phyloP scores from a whole-genome alignment of 2,329 filamentous ascomycete genomes.

The Calonectria hongkongensis region DNA sequence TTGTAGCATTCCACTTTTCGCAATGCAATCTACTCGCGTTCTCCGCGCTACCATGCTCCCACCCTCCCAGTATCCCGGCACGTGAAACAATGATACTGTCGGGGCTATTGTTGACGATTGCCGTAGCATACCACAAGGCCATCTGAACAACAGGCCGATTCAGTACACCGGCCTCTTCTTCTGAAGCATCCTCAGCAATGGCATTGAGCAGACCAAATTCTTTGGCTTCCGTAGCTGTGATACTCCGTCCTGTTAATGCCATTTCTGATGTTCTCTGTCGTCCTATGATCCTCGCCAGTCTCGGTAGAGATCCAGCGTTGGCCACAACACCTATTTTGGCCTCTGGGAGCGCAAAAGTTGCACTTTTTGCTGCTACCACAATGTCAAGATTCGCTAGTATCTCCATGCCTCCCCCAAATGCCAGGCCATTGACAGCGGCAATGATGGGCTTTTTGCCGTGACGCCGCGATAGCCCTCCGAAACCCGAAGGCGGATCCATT shows the following conservation, averaged over 20 bases:
- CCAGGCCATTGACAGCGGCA: constrained; percentile 4
- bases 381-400: not conserved
- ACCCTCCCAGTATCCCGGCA: not conserved
- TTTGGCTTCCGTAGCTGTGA: constrained; percentile 2
- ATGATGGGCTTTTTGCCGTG: constrained; percentile 11
- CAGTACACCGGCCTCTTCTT: not conserved
- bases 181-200: not conserved
- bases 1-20: not conserved
- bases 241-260: not conserved
- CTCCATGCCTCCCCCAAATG: constrained; percentile 18
- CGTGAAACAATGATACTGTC: constrained; percentile 4
- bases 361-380: not conserved
- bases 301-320: not conserved
- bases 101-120: not conserved
- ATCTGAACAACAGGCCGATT: not conserved
- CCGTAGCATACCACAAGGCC: not conserved
- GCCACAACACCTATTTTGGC: constrained; percentile 9
- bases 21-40: not conserved
- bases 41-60: constrained; percentile 8
- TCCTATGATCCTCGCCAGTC: not conserved
- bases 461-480: not conserved
- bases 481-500: constrained; percentile 1
- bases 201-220: constrained; percentile 2
- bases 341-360: constrained; percentile 1
- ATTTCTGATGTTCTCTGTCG: constrained; percentile 5